A percentile compares a stretch with the other conserved stretches of the same genome.
Evolutionary conservation across 176 grass and related monocot species (phyloP).

Genomic region (Triticum aestivum): DNA sequence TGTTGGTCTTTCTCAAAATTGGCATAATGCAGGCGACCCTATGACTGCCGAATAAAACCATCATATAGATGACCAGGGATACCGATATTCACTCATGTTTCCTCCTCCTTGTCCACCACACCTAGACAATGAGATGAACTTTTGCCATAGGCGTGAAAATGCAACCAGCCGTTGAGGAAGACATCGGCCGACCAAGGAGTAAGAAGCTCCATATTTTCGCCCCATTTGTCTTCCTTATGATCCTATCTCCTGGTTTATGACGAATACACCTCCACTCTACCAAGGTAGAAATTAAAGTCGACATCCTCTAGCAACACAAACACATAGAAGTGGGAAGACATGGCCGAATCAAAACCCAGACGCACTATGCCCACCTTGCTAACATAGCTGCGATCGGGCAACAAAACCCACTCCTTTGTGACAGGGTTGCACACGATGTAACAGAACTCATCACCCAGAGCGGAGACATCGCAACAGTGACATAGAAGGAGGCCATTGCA

Average conservation of each 20-base stretch:
- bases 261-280: background rate
- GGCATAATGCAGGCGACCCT: background rate
- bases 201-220: background rate
- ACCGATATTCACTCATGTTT: background rate
- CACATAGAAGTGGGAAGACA: background rate
- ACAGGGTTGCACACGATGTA: too few species aligned
- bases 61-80: background rate
- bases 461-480: too few species aligned
- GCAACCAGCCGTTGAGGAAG: background rate
- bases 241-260: background rate
- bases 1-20: background rate
- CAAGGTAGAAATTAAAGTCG: too few species aligned
- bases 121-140: background rate
- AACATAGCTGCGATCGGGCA: background rate
- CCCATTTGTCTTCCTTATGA: background rate
- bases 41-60: background rate
- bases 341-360: background rate
- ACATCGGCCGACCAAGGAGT: background rate
- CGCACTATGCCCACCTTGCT: background rate
- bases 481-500: too few species aligned
- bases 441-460: too few species aligned
- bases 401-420: too few species aligned
- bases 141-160: background rate
- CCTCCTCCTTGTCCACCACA: background rate
- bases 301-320: background rate